These are phyloP conservation scores for Parietaria judaica DNA, from an alignment of 306 rosid species.

Conservation along the genomic window DNA sequence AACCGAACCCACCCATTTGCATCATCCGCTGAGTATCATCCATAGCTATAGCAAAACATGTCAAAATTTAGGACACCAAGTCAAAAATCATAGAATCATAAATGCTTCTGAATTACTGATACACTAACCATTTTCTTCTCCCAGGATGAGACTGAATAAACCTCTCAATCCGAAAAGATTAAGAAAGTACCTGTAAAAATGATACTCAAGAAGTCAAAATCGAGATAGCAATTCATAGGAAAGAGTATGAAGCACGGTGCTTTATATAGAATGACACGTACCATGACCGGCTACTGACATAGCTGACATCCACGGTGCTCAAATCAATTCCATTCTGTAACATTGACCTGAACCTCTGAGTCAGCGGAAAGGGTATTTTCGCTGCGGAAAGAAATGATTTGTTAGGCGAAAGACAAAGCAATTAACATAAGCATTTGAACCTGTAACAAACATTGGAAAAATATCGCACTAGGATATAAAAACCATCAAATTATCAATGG, in stretches of 20 bases:
- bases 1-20: constrained; percentile 99
- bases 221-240: not conserved
- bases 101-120: not conserved
- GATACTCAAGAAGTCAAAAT: constrained; percentile 1
- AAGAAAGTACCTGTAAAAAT: constrained; percentile 77
- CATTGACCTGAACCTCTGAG: constrained; percentile 97
- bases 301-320: constrained; percentile 99
- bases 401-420: constrained; percentile 10
- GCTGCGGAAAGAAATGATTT: constrained; percentile 42
- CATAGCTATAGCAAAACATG: constrained; percentile 55
- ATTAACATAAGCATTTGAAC: not conserved
- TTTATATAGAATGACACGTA: constrained; percentile 26
- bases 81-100: constrained; percentile 10
- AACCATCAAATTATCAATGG: no score
- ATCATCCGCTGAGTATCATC: constrained; percentile 97
- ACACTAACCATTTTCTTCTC: constrained; percentile 95
- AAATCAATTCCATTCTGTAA: constrained; percentile 97
- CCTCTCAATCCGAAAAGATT: constrained; percentile 97
- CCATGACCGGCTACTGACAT: constrained; percentile 99
- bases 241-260: not conserved
- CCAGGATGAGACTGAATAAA: constrained; percentile 93
- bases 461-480: no score
- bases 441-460: no score
- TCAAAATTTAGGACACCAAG: constrained; percentile 17
- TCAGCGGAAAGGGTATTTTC: constrained; percentile 95